These are phyloP conservation scores for Suillus subluteus DNA, from an alignment of 768 basidiomycete species.

Conservation along the genomic window DNA sequence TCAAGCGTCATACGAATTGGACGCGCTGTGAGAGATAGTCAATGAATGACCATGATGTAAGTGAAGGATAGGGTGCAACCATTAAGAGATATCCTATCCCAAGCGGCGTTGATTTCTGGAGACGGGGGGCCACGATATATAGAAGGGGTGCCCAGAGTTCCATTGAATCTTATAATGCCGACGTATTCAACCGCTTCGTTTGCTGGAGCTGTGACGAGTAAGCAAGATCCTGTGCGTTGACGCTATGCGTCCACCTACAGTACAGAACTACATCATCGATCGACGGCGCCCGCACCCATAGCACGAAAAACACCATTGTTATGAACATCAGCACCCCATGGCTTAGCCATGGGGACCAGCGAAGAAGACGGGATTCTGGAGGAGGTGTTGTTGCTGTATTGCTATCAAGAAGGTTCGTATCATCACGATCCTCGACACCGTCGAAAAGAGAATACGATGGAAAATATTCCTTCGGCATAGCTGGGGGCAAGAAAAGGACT, in stretches of 20 bases:
- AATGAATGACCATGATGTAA: not conserved
- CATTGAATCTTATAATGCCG: not conserved
- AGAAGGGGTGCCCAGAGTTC: not conserved
- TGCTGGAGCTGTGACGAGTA: not conserved
- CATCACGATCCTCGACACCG: not conserved
- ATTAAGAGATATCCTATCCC: not conserved
- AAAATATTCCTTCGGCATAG: not conserved
- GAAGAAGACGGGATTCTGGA: not conserved
- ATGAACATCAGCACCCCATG: not conserved
- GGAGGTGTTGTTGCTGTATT: not conserved
- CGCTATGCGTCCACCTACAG: not conserved
- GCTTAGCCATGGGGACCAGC: not conserved
- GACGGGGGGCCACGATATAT: not conserved
- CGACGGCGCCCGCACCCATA: not conserved
- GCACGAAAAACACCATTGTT: not conserved
- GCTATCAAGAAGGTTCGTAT: not conserved
- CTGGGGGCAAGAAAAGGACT: not conserved
- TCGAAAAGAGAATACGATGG: not conserved
- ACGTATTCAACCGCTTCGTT: not conserved
- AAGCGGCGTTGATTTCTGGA: not conserved
- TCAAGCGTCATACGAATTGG: not conserved
- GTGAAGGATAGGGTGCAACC: not conserved
- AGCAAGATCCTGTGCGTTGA: not conserved
- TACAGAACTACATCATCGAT: not conserved
- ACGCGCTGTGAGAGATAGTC: not conserved